Percentiles rank a stretch among this genome's conserved stretches.
Conservation (phyloP, 2,329 filamentous ascomycete species). For the Capronia coronata region DNA sequence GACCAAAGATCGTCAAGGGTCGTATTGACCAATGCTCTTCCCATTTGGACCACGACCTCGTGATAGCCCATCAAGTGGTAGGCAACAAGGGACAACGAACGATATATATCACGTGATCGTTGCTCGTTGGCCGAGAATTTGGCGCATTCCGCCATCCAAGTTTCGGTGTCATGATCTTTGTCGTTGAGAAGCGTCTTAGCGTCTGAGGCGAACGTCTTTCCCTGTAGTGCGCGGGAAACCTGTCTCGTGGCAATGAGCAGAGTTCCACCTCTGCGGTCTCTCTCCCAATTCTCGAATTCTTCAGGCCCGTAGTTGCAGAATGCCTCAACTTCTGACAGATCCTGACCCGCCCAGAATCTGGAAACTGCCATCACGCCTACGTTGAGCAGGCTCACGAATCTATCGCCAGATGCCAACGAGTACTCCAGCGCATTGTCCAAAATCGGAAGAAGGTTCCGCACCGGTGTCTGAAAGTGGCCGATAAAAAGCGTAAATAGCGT, state of each 20-base stretch:
- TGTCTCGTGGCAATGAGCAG: conserved; percentile 51
- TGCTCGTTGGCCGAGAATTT: conserved; percentile 44
- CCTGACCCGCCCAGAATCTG: conserved; percentile 51
- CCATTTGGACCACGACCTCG: conserved; percentile 40
- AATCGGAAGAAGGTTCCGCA: conserved; percentile 46
- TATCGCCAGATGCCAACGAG: conserved; percentile 53
- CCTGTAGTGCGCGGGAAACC: conserved; percentile 53
- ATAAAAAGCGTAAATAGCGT: conserved; percentile 55
- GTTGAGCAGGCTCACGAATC: conserved; percentile 52
- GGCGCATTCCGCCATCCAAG: conserved; percentile 46
- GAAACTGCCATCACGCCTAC: conserved; percentile 54
- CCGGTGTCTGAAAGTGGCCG: conserved; percentile 52
- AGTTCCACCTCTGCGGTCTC: conserved; percentile 54
- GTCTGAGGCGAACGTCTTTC: conserved; percentile 50
- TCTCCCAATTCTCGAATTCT: conserved; percentile 52
- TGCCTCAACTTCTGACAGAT: conserved; percentile 52
- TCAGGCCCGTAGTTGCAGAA: conserved; percentile 53
- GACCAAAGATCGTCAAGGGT: conserved; percentile 44
- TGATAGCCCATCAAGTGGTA: conserved; percentile 45
- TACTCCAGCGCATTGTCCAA: conserved; percentile 52
- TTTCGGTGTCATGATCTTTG: conserved; percentile 45
- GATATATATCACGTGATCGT: conserved; percentile 52
- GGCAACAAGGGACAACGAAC: conserved; percentile 43
- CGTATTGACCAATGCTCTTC: conserved; percentile 35
- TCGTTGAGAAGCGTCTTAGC: conserved; percentile 49